These are phyloP conservation scores for Hypoxylon sp. DNA, from an alignment of 2,329 filamentous ascomycete genomes.

Conservation along the genomic window DNA sequence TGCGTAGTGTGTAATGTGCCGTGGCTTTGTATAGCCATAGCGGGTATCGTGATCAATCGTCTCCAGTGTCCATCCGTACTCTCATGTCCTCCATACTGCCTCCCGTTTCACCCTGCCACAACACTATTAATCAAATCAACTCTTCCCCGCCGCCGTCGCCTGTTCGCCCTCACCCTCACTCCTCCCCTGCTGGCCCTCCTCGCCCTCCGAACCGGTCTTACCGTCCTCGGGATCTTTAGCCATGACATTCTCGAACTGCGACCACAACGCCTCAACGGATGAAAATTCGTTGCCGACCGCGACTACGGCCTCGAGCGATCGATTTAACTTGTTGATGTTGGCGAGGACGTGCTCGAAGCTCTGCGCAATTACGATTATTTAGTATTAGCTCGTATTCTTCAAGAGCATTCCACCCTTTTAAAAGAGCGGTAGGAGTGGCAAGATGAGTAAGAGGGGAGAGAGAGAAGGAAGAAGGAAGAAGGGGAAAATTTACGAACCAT, in stretches of 20 bases:
- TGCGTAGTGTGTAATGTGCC: conserved; percentile 30
- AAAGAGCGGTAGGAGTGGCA: not conserved
- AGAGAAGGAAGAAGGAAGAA: not conserved
- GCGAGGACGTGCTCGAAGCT: conserved; percentile 91
- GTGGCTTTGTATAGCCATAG: conserved; percentile 22
- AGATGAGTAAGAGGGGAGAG: not conserved
- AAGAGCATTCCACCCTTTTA: too few relatives aligned
- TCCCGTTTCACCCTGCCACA: conserved; percentile 9
- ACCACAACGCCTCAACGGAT: conserved; percentile 97
- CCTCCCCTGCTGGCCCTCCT: conserved; percentile 50
- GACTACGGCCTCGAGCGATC: conserved; percentile 90
- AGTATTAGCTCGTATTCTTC: conserved; percentile 1
- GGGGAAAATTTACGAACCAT: conserved; percentile 65
- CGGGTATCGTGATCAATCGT: conserved; percentile 44
- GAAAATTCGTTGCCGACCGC: conserved; percentile 97
- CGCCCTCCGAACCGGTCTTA: conserved; percentile 37
- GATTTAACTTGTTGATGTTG: conserved; percentile 96
- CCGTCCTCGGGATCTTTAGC: conserved; percentile 71
- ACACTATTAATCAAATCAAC: conserved; percentile 21
- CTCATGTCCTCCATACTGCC: conserved; percentile 1
- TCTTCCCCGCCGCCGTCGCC: conserved; percentile 15
- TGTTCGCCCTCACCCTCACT: conserved; percentile 47
- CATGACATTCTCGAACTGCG: conserved; percentile 97
- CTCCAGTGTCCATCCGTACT: conserved; percentile 7
- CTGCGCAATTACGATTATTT: conserved; percentile 55